Percentiles rank a stretch among this genome's conserved stretches.
phyloP scores from a whole-genome alignment of 2,329 filamentous ascomycete species.

The Ceratocystiopsis brevicomis region DNA sequence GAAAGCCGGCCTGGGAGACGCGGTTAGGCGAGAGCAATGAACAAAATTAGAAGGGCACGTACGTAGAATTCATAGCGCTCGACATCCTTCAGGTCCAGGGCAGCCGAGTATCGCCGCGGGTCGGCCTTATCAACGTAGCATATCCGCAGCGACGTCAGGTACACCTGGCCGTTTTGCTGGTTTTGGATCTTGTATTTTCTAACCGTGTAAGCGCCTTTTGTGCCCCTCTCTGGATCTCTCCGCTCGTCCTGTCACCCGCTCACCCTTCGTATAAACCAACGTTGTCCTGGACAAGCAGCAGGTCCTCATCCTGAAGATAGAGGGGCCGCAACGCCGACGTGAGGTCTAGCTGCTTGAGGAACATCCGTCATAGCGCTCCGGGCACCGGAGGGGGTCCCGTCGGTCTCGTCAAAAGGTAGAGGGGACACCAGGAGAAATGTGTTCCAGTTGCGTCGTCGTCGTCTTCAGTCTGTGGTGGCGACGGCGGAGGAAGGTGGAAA shows the following conservation, averaged over 20 bases:
- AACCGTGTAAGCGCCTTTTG: background rate
- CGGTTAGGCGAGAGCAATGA: background rate
- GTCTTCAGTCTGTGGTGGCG: background rate
- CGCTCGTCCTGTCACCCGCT: constrained; percentile 16
- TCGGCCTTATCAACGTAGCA: constrained; percentile 88
- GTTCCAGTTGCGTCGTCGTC: background rate
- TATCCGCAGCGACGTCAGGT: constrained; percentile 83
- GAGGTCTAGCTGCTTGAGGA: constrained; percentile 85
- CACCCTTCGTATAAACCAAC: constrained; percentile 96
- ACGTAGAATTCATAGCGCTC: constrained; percentile 83
- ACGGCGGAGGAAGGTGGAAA: no score
- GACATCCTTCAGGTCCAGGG: constrained; percentile 75
- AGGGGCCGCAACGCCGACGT: constrained; percentile 89
- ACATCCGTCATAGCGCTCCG: constrained; percentile 58
- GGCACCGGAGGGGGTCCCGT: constrained; percentile 11
- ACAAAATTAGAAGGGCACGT: constrained; percentile 12
- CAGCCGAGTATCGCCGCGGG: constrained; percentile 66
- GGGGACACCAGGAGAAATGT: background rate
- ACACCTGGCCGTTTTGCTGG: constrained; percentile 90
- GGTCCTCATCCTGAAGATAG: constrained; percentile 79
- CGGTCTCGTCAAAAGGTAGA: background rate
- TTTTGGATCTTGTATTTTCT: constrained; percentile 91
- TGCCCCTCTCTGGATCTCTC: constrained; percentile 1
- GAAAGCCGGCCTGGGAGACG: constrained; percentile 52
- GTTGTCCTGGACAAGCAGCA: constrained; percentile 93